Percentiles rank a stretch among this genome's conserved stretches.
These are phyloP conservation scores for Aureobasidium lini DNA, from an alignment of 2,329 filamentous ascomycete genomes.

Conservation along the genomic window DNA sequence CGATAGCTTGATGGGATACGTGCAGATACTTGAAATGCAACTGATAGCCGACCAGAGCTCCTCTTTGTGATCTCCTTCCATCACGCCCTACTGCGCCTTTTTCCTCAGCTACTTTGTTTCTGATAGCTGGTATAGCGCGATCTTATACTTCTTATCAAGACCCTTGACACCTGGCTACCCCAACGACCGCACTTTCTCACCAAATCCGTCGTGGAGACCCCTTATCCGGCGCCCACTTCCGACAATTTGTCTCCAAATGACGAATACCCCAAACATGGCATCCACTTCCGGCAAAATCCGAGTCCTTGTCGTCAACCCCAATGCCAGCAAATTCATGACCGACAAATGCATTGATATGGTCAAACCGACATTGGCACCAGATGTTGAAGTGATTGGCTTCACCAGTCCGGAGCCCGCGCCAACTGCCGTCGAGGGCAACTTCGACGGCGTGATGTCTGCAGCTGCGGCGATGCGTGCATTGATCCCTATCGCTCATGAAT, in stretches of 20 bases:
- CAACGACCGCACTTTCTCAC: neutral
- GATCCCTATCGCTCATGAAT: conserved; percentile 35
- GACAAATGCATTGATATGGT: conserved; percentile 39
- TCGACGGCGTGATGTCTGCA: conserved; percentile 44
- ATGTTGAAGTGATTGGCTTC: conserved; percentile 44
- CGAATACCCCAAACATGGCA: neutral
- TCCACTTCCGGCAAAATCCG: conserved; percentile 23
- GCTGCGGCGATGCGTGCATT: conserved; percentile 42
- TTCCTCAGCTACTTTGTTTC: neutral
- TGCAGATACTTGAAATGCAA: neutral
- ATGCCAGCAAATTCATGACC: conserved; percentile 42
- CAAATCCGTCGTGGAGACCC: neutral
- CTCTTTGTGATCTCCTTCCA: neutral
- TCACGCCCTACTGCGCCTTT: neutral
- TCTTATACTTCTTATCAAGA: neutral
- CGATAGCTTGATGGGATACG: neutral
- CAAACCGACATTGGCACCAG: conserved; percentile 36
- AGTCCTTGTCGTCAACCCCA: conserved; percentile 44
- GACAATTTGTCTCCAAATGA: neutral
- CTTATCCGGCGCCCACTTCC: conserved; percentile 3
- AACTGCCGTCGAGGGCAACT: conserved; percentile 44
- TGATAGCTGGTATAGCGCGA: neutral
- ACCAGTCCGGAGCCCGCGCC: conserved; percentile 43
- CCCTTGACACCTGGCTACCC: neutral
- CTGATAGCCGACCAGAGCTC: neutral